These are phyloP conservation scores for Zychaea mexicana DNA, from an alignment of 371 early-diverging fungal species.

Conservation along the genomic window DNA sequence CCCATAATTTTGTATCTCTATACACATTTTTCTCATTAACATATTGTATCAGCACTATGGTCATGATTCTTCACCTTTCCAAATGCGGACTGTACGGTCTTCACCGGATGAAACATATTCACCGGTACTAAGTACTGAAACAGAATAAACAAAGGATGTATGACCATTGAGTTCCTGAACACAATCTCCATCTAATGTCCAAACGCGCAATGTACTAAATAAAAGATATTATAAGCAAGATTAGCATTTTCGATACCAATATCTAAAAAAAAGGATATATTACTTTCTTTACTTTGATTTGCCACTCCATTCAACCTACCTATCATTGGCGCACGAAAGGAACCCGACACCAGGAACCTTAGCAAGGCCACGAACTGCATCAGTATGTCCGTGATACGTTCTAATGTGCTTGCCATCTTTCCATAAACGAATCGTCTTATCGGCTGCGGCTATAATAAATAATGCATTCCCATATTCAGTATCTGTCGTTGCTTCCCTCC, in stretches of 20 bases:
- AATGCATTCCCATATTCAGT: neutral
- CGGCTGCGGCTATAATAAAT: slow-evolving; percentile 79
- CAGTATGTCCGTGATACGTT: slow-evolving; percentile 87
- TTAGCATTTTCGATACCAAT: too few species aligned
- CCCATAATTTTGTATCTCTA: neutral
- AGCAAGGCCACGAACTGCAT: slow-evolving; percentile 87
- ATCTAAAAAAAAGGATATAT: too few species aligned
- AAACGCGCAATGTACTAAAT: slow-evolving; percentile 75
- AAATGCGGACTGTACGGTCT: slow-evolving; percentile 88
- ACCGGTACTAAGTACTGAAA: slow-evolving; percentile 70
- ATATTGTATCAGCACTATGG: too few species aligned
- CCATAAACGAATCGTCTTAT: slow-evolving; percentile 92
- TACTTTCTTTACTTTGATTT: too few species aligned
- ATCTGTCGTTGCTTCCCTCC: neutral
- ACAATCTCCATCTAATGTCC: slow-evolving; percentile 77
- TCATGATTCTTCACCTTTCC: slow-evolving; percentile 89
- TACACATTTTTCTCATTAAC: too few species aligned
- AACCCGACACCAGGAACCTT: slow-evolving; percentile 69
- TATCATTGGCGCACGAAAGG: slow-evolving; percentile 89
- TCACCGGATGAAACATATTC: slow-evolving; percentile 92
- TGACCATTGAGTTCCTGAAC: slow-evolving; percentile 86
- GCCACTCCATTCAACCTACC: slow-evolving; percentile 39
- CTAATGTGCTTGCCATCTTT: slow-evolving; percentile 64
- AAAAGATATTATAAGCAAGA: neutral
- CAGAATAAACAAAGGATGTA: slow-evolving; percentile 91